These are phyloP conservation scores for Huiozyma naganishii DNA, from an alignment of 805 yeast genomes.

Conservation along the genomic window DNA sequence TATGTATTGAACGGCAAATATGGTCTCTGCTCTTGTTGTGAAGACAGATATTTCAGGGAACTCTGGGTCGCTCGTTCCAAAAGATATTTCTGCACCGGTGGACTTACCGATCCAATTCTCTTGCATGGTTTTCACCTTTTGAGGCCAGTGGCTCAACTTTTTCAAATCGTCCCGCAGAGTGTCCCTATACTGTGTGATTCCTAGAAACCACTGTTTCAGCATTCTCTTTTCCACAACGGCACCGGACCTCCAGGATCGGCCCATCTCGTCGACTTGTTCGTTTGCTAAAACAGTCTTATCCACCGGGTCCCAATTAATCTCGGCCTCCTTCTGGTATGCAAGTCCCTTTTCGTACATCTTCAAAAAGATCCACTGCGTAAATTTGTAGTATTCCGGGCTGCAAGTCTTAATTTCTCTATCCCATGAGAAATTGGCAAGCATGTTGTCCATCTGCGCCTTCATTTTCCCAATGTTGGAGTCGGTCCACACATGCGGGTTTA, in stretches of 20 bases:
- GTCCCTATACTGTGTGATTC: conserved; percentile 73
- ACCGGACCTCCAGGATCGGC: conserved; percentile 94
- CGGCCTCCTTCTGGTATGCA: conserved; percentile 79
- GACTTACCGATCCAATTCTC: conserved; percentile 89
- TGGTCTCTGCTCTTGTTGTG: conserved; percentile 87
- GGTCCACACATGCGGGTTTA: conserved; percentile 82
- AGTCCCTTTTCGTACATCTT: conserved; percentile 62
- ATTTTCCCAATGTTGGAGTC: conserved; percentile 65
- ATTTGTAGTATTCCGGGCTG: conserved; percentile 75
- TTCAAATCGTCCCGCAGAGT: conserved; percentile 56
- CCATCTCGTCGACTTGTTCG: conserved; percentile 89
- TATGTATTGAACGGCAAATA: conserved; percentile 70
- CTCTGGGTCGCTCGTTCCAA: conserved; percentile 27
- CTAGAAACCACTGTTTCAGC: conserved; percentile 88
- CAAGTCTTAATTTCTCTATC: conserved; percentile 82
- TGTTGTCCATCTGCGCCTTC: conserved; percentile 68
- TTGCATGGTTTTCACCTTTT: conserved; percentile 83
- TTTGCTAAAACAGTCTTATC: conserved; percentile 92
- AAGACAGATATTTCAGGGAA: conserved; percentile 39
- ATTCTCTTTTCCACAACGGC: conserved; percentile 78
- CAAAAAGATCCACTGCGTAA: conserved; percentile 83
- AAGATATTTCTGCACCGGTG: conserved; percentile 60
- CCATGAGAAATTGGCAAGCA: conserved; percentile 91
- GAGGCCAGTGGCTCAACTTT: conserved; percentile 68
- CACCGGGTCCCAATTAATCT: conserved; percentile 96